Base-by-base conservation (phyloP, 2,329 filamentous ascomycete species). In the Xylaria sp. region DNA sequence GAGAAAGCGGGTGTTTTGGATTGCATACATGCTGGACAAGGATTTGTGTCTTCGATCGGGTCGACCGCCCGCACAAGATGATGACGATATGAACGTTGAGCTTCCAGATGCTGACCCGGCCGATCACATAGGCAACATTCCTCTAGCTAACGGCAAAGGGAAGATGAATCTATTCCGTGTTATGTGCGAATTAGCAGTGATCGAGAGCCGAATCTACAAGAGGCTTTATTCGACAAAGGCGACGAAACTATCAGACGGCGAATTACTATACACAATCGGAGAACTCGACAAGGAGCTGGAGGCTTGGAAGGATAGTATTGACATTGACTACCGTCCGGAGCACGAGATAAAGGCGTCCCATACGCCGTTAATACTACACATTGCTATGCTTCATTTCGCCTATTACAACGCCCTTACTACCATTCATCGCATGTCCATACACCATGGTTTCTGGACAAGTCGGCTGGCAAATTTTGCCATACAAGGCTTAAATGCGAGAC, bases 351-450 rank as follows among this genome's bases (percentile, higher is more conserved):
- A 94, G 80, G 93, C 94, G 0, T 92, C 92, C 0, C 94, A 98
- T 79, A 97, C 94, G 0, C 94, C 95, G 0, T 86, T 98, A n/a
- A 94, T 98, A 23, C 85, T 99, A 23, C 95, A 98, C 73, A 90
- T 99, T 62, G 94, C 97, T 69, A 93, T 97, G 79, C 84, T 99
- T 67, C 96, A 99, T 80, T 97, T 99, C 76, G 91, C 94, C 1
- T 99, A 99, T 81, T 98, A 98, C 84, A 99, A 99, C 79, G 98
- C 94, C 76, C 83, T 99, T 61, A 98, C 95, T 0, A 99, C 96
- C 0, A 98, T 99, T 72, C 96, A 99, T 79, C 93, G 96, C 61
- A 99, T 98, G 96, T 97, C 94, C 51, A 92, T 98, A 36, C 96
- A 98, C 76, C 94, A 98, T 78, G 96, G 96, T 15, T 98, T 97